Base-by-base conservation (phyloP, 2,329 filamentous ascomycete genomes). In the Ceratocystis harringtonii region DNA sequence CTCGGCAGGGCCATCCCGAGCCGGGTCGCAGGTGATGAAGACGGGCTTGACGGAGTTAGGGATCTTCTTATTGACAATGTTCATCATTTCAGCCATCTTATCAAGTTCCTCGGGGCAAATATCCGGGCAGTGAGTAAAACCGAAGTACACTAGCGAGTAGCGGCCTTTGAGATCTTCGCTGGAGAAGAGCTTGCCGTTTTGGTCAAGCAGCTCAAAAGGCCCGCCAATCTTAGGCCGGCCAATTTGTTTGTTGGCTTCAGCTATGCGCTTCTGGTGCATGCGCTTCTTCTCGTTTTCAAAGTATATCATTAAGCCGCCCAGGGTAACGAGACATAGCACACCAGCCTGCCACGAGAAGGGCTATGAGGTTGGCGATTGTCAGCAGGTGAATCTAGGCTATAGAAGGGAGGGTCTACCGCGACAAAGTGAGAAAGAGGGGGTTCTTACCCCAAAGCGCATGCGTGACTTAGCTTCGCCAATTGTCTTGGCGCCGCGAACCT, bases 101-200 rank as follows among this genome's bases (percentile, higher is more conserved):
- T 99, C 94, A 71, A 99, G 87, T 77, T 99, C 94, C 73, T 99
- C 94, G 43, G 94, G 94, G 79, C 94, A 99, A 74, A 99, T 99
- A 74, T 99, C 94, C 28, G 94, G 94, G 75, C 94, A 99, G 76
- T 96, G 92, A 7, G 90, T 92, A 81, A 99, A 99, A 72, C 94
- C 94, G 74, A 99, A 99, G 78, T 99, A 99, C 45, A 89, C 88
- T 77, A 95, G 75, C 65, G 84, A 82, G 77, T 96, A 94, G 75
- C 88, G 89, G 64, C 94, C 94, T 79, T 87, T 88, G 79, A 97
- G 81, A 75, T 92, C 85, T 73, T 86, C 82, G 71, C 87, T 87
- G 1, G 88, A 89, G 70, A 95, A 92, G 45, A 80, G 79, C 65
- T 85, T 83, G 62, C 91, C 91, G 68, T 95, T 78, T 71, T 96